Evolutionary conservation across 1,139 yeast genomes (phyloP).

Genomic region (Spathaspora sp.): DNA sequence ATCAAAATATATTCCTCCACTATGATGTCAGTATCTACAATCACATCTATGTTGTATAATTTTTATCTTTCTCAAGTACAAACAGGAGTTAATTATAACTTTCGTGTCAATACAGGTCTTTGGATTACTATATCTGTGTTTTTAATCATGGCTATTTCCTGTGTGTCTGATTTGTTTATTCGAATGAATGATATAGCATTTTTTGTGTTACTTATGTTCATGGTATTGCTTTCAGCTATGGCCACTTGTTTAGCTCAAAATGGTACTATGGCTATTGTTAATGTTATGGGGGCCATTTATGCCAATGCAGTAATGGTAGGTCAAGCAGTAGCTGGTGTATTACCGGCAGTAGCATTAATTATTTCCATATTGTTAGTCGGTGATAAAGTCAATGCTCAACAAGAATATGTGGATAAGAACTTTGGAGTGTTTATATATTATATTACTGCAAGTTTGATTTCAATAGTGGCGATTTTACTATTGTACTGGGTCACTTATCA

Average conservation of each 20-base stretch:
- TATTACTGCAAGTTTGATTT: slow-evolving; percentile 65
- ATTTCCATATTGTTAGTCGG: slow-evolving; percentile 53
- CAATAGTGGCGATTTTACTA: slow-evolving; percentile 46
- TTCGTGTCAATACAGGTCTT: slow-evolving; percentile 62
- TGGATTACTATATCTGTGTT: slow-evolving; percentile 56
- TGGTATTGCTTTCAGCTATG: slow-evolving; percentile 59
- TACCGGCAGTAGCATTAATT: slow-evolving; percentile 79
- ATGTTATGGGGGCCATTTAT: slow-evolving; percentile 71
- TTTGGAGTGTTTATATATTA: slow-evolving; percentile 64
- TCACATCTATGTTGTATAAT: slow-evolving; percentile 63
- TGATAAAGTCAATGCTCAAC: slow-evolving; percentile 18
- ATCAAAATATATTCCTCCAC: slow-evolving; percentile 71
- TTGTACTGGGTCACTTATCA: slow-evolving; percentile 32
- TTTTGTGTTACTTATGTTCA: slow-evolving; percentile 50
- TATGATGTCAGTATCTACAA: slow-evolving; percentile 86
- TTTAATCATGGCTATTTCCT: slow-evolving; percentile 50
- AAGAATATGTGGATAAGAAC: slow-evolving; percentile 35
- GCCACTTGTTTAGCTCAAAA: slow-evolving; percentile 81
- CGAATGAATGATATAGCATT: slow-evolving; percentile 39
- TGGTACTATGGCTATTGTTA: slow-evolving; percentile 86
- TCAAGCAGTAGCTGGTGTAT: slow-evolving; percentile 89
- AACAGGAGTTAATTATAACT: slow-evolving; percentile 57
- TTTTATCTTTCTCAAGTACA: slow-evolving; percentile 70
- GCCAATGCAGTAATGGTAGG: slow-evolving; percentile 94
- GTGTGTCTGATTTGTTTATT: slow-evolving; percentile 43